These are phyloP conservation scores for Alternaria arbusti DNA, from an alignment of 2,329 filamentous ascomycete species.

Conservation along the genomic window DNA sequence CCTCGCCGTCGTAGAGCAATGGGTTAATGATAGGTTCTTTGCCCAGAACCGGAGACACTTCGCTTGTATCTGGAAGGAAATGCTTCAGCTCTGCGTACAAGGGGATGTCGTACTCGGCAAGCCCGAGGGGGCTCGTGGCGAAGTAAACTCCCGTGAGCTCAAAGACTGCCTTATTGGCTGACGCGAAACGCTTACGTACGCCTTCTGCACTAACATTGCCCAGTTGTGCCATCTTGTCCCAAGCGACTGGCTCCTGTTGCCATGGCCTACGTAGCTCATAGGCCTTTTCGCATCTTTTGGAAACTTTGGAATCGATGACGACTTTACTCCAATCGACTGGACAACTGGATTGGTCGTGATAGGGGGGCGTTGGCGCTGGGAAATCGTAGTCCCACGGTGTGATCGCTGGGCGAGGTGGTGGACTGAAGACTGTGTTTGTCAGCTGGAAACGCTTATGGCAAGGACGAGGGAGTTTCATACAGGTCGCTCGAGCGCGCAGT, in stretches of 20 bases:
- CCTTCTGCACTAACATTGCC: slow-evolving; percentile 5
- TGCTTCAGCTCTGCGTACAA: not conserved
- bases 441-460: not conserved
- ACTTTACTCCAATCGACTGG: not conserved
- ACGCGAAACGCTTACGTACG: slow-evolving; percentile 17
- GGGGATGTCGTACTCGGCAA: slow-evolving; percentile 3
- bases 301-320: not conserved
- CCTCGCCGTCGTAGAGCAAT: not conserved
- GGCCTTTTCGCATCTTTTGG: not conserved
- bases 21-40: not conserved
- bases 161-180: slow-evolving; percentile 12
- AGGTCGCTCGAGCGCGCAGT: not conserved
- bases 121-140: not conserved
- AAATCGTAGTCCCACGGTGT: not conserved
- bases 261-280: not conserved
- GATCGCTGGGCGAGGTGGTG: not conserved
- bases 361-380: not conserved
- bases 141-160: slow-evolving; percentile 19
- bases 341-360: not conserved
- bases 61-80: not conserved
- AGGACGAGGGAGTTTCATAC: not conserved
- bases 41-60: not conserved
- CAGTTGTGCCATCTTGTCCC: not conserved
- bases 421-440: not conserved
- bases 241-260: not conserved